phyloP scores from a whole-genome alignment of 2,329 filamentous ascomycete species.

The Ascomycota sp. region DNA sequence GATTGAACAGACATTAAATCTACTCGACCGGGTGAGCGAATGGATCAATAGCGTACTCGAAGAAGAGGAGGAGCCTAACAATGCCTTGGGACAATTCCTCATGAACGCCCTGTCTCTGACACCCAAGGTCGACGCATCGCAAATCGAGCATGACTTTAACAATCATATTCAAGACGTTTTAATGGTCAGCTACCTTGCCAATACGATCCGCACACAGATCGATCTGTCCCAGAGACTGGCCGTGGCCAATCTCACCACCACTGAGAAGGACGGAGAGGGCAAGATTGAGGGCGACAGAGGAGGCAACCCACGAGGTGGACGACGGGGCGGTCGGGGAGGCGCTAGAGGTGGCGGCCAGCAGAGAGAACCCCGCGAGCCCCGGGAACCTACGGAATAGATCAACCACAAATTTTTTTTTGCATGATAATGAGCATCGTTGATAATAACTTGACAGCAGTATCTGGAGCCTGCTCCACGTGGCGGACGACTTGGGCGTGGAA shows the following conservation, averaged over 20 bases:
- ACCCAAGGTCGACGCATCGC: constrained; percentile 76
- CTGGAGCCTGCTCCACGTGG: too few species aligned
- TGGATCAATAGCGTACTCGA: constrained; percentile 90
- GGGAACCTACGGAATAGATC: constrained; percentile 13
- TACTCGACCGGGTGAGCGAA: constrained; percentile 77
- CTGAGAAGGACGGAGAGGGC: constrained; percentile 28
- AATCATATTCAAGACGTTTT: constrained; percentile 98
- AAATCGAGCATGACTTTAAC: constrained; percentile 97
- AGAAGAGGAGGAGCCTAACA: constrained; percentile 77
- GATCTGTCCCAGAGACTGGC: constrained; percentile 90
- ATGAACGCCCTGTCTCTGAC: constrained; percentile 84
- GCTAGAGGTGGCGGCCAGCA: constrained; percentile 30
- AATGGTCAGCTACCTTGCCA: constrained; percentile 93
- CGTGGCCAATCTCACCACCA: constrained; percentile 42
- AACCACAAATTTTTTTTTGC: background rate
- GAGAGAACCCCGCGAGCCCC: constrained; percentile 24
- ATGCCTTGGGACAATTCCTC: constrained; percentile 81
- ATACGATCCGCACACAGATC: constrained; percentile 97
- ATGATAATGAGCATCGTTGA: too few species aligned
- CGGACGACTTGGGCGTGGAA: constrained; percentile 6
- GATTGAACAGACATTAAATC: constrained; percentile 68
- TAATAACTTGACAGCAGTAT: too few species aligned
- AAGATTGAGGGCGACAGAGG: constrained; percentile 23
- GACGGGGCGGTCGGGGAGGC: constrained; percentile 30
- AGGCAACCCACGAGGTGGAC: constrained; percentile 25